Base-by-base conservation (phyloP, 306 rosid genomes). In the Cucurbita pepo region DNA sequence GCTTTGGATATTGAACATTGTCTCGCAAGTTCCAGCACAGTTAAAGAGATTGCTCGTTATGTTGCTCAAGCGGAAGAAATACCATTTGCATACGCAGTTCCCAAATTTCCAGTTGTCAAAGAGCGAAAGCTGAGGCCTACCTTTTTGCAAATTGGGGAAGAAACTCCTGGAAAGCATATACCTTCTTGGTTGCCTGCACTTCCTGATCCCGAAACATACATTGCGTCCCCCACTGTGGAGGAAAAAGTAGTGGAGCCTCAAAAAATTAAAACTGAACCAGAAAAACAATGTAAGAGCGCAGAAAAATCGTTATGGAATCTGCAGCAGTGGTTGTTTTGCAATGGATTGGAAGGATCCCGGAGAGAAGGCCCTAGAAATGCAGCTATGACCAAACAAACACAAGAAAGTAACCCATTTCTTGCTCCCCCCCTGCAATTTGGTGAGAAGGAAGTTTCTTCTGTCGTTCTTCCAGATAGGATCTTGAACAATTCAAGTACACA, bases 131-230 rank as follows among this genome's bases (percentile, higher is more conserved):
- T 75, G 79, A 59, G 80, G 64, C 88, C 85, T 15, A 92, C 85
- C 44, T 86, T 86, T 79, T 76, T 25, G 52, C 95, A 85, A 81
- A 80, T 12, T 6, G 88, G 84, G 56, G 83, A 85, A 75, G 89
- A 86, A 72, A 83, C 96, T 79, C 87, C 87, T 0, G 83, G 75
- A 30, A 89, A 86, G 62, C 95, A 89, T 79, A 86, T 92, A 77
- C 96, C 97, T 52, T 62, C 85, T 52, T 89, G 97, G 97, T 81
- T 92, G 86, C 96, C 97, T n/a, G 81, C 82, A 21, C 84, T 89
- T 57, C 96, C 96, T 62, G 92, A 84, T 69, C 86, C 86, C 10
- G 82, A 84, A 60, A 69, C 85, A 40, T 80, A 76, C 78, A 53
- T 77, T 48, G 77, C 36, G 74, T 58, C 82, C 16, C 79, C 81